Evolutionary conservation across 202 grass and related monocot species (phyloP), one percentile per base, ranked within the genome.

Genomic region (Setaria italica): DNA sequence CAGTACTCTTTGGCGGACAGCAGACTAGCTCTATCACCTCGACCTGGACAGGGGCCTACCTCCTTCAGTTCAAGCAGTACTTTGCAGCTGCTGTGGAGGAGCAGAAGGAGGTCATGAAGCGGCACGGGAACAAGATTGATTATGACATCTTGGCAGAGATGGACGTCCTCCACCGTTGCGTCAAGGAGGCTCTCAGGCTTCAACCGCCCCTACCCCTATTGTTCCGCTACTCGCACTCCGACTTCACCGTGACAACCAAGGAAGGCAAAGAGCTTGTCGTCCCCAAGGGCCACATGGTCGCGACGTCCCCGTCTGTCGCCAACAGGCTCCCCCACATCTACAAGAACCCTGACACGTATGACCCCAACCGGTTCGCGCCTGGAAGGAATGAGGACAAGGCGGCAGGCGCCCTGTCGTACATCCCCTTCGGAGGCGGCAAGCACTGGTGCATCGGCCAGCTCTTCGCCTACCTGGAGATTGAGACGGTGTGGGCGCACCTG

Each of bases 171-270:
- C 86, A 95, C 81, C 89, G 95, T 37, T 95, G 95, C 84, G 95
- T 98, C 84, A 98, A 98, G 89, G 95, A 98, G 86, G 93, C 93
- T 3, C 88, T 98, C 45, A 76, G 95, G 34, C 90, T 98, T 25
- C 93, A 39, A 4, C 2, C 37, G 37, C 37, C 37, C 37, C 37
- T 39, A 39, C 37, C 3, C 37, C 3, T 39, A 39, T 3, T 39
- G 37, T 4, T 39, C 37, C 37, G 37, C 37, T 39, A 39, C 21
- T 98, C 95, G 0, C 95, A 98, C 80, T 39, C 13, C 1, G 91
- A 93, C 70, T 95, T 98, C 89, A 84, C 87, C 0, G 95, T 95
- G 48, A 92, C 85, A 2, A 98, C 92, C 0, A 95, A 54, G 34
- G 93, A 98, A 35, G 95, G 95, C 69, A 86, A 89, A 58, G 95